These are phyloP conservation scores for Mortierella sp. DNA, from an alignment of 371 early-diverging fungal genomes.

Conservation along the genomic window DNA sequence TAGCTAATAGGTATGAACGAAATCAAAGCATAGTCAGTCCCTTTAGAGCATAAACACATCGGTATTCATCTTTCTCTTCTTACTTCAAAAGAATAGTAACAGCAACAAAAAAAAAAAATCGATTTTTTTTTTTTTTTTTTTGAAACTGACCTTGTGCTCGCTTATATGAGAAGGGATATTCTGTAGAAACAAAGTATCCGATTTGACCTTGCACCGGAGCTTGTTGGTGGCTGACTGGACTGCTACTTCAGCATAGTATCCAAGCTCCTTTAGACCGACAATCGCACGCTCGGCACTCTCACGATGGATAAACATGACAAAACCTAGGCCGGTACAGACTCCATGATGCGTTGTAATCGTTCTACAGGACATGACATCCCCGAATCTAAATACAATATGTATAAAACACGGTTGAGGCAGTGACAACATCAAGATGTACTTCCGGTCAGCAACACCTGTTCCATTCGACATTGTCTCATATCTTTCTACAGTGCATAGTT, in stretches of 20 bases:
- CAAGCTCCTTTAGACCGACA: conserved; percentile 27
- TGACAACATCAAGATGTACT: not conserved
- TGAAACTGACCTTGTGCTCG: conserved; percentile 35
- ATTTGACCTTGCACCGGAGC: conserved; percentile 39
- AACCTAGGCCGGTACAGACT: conserved; percentile 41
- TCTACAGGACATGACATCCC: conserved; percentile 43
- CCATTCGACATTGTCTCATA: not conserved
- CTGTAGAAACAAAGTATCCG: conserved; percentile 40
- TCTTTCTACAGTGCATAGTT: too few species aligned
- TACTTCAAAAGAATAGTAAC: not conserved
- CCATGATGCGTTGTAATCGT: conserved; percentile 37
- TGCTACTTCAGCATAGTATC: conserved; percentile 45
- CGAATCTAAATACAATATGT: conserved; percentile 19
- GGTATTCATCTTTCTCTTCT: not conserved
- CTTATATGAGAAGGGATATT: conserved; percentile 39
- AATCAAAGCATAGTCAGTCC: not conserved
- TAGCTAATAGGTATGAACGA: conserved; percentile 12
- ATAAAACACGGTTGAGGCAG: not conserved
- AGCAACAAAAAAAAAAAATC: not conserved
- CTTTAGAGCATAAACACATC: not conserved
- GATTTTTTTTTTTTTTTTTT: too few species aligned
- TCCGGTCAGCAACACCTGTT: too few species aligned
- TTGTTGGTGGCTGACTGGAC: conserved; percentile 45
- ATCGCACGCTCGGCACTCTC: conserved; percentile 32
- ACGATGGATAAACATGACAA: conserved; percentile 45